These are phyloP conservation scores for Malassezia globosa DNA, from an alignment of 1,284 basidiomycete species.

Conservation along the genomic window DNA sequence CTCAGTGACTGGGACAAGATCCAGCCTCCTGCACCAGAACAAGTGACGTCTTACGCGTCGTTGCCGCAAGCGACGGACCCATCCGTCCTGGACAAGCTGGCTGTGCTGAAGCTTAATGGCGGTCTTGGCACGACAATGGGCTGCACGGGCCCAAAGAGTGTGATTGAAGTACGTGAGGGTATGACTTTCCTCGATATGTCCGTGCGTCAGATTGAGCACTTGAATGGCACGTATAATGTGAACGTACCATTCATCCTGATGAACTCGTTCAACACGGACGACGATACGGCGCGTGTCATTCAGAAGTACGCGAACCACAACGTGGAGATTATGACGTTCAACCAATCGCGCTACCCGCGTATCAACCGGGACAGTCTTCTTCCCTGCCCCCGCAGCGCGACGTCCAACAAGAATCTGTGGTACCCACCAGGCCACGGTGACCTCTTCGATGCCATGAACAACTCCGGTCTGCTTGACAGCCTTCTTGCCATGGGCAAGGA, in stretches of 20 bases:
- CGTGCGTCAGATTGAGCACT: constrained; percentile 86
- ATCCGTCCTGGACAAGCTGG: constrained; percentile 54
- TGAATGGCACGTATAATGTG: constrained; percentile 56
- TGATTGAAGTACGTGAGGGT: constrained; percentile 58
- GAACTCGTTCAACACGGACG: constrained; percentile 96
- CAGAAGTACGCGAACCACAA: constrained; percentile 88
- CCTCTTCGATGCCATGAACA: constrained; percentile 79
- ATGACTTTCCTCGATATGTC: constrained; percentile 99
- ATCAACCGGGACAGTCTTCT: constrained; percentile 89
- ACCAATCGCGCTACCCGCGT: constrained; percentile 95
- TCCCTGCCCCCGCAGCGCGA: constrained; percentile 72
- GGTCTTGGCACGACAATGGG: constrained; percentile 97
- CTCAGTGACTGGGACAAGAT: constrained; percentile 91
- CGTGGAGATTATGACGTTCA: constrained; percentile 58
- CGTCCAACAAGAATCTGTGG: constrained; percentile 91
- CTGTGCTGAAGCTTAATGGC: constrained; percentile 98
- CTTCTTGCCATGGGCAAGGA: constrained; percentile 91
- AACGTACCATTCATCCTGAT: constrained; percentile 96
- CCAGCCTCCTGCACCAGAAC: constrained; percentile 81
- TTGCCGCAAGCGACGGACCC: constrained; percentile 50
- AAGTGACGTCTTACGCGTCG: constrained; percentile 77
- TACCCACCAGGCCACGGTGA: constrained; percentile 94
- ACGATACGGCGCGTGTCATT: constrained; percentile 59
- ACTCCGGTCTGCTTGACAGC: constrained; percentile 92
- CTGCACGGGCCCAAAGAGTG: constrained; percentile 57